Evolutionary conservation across 495 filamentous ascomycete species (phyloP).

Genomic region (Penicillium odoratum): DNA sequence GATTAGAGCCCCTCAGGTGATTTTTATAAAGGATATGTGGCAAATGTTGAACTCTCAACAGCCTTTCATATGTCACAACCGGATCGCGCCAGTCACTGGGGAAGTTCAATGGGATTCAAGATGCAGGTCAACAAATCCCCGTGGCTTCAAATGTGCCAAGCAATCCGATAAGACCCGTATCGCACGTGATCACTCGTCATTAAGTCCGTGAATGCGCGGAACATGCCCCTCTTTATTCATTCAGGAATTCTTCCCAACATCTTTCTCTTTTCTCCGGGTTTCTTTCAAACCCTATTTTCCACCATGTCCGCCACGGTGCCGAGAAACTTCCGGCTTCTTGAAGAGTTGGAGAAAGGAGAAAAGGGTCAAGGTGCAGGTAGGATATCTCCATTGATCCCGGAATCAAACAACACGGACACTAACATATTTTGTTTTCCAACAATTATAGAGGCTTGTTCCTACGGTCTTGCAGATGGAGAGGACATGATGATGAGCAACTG

Average conservation of each 20-base stretch:
- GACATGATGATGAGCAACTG: slow-evolving; percentile 98
- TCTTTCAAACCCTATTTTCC: slow-evolving; percentile 1
- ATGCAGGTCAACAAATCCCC: slow-evolving; percentile 24
- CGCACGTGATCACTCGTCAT: slow-evolving; percentile 32
- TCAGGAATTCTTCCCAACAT: slow-evolving; percentile 15
- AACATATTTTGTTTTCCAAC: slow-evolving; percentile 13
- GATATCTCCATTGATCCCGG: slow-evolving; percentile 6
- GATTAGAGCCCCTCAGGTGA: neutral
- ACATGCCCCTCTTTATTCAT: slow-evolving; percentile 26
- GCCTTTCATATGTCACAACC: neutral
- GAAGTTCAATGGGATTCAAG: slow-evolving; percentile 5
- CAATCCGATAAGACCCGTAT: slow-evolving; percentile 29
- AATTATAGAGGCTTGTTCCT: slow-evolving; percentile 85
- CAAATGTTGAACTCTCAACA: no score
- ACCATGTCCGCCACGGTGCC: slow-evolving; percentile 83
- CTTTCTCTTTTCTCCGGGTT: slow-evolving; percentile 2
- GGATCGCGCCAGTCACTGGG: neutral
- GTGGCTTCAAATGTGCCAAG: slow-evolving; percentile 42
- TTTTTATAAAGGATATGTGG: neutral
- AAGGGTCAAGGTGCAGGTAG: slow-evolving; percentile 92
- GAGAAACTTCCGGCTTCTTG: slow-evolving; percentile 91
- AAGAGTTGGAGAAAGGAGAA: slow-evolving; percentile 98
- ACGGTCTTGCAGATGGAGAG: slow-evolving; percentile 90
- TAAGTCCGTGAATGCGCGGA: slow-evolving; percentile 11
- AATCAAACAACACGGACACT: slow-evolving; percentile 7